Conservation (phyloP, 495 filamentous ascomycete species). For the Podospora tetraspora region DNA sequence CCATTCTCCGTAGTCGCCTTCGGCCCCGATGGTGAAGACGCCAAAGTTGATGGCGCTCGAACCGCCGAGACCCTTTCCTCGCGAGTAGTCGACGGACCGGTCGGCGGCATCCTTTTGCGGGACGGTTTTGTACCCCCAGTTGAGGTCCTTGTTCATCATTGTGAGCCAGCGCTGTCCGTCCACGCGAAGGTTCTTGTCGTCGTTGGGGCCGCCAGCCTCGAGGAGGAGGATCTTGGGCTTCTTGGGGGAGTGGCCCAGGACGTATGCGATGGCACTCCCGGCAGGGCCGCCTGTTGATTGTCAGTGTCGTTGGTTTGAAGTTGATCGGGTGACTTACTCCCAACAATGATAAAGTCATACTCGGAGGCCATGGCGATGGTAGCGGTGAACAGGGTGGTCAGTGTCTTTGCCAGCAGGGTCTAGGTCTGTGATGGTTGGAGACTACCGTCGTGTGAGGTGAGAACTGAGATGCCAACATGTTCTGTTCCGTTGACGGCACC, state of each 20-base stretch:
- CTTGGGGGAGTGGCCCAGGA: slow-evolving; percentile 40
- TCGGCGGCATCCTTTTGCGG: slow-evolving; percentile 49
- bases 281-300: slow-evolving; percentile 49
- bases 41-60: slow-evolving; percentile 60
- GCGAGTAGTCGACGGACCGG: slow-evolving; percentile 51
- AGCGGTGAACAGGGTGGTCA: neutral
- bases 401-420: neutral
- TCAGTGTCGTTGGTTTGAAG: slow-evolving; percentile 3
- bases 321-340: slow-evolving; percentile 33
- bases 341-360: slow-evolving; percentile 54
- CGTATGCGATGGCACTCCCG: slow-evolving; percentile 46
- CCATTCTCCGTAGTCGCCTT: slow-evolving; percentile 58
- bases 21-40: slow-evolving; percentile 51
- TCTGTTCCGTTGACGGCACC: neutral
- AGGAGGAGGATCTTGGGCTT: slow-evolving; percentile 51
- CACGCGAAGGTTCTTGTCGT: slow-evolving; percentile 42
- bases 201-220: slow-evolving; percentile 51
- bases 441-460: neutral
- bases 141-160: slow-evolving; percentile 43
- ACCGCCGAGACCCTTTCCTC: slow-evolving; percentile 58
- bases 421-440: neutral
- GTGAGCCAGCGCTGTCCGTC: slow-evolving; percentile 51
- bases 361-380: slow-evolving; percentile 13
- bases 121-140: slow-evolving; percentile 57
- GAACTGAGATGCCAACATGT: neutral